A percentile compares a stretch with the other conserved stretches of the same genome.
Conservation (phyloP, 208 protist genomes). For the Leishmania martiniquensis region DNA sequence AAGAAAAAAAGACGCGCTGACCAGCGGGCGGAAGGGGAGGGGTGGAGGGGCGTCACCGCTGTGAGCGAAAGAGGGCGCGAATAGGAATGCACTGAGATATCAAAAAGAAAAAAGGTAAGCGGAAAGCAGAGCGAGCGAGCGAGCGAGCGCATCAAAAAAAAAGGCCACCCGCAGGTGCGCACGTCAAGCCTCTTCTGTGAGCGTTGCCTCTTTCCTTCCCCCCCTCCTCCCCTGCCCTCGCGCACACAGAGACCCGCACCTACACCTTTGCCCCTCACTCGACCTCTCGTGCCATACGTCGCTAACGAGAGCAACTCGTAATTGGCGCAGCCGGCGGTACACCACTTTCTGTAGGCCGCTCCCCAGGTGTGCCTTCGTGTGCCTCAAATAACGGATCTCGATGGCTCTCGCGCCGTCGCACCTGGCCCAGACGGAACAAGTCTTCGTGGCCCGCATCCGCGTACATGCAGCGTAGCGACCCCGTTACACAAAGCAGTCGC, state of each 20-base stretch:
- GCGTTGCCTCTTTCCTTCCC: background rate
- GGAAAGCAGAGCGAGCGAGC: too few species aligned
- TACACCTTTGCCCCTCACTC: background rate
- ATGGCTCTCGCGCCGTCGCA: slow-evolving; percentile 14
- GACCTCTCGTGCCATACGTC: background rate
- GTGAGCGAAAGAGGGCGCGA: background rate
- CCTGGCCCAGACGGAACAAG: slow-evolving; percentile 18
- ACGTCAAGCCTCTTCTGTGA: background rate
- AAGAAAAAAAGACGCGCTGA: background rate
- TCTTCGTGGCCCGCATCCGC: slow-evolving; percentile 21
- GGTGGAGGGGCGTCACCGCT: background rate
- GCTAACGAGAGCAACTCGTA: background rate
- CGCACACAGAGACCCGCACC: background rate
- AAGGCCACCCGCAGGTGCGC: background rate
- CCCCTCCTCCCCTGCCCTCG: background rate
- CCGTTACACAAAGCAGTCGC: slow-evolving; percentile 60
- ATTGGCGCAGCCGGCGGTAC: background rate
- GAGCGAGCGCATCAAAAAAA: background rate
- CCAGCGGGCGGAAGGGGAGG: background rate
- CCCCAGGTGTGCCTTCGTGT: background rate
- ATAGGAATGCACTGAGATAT: background rate
- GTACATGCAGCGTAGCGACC: slow-evolving; percentile 35
- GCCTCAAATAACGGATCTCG: background rate
- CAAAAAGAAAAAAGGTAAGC: background rate
- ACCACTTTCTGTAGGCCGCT: background rate